phyloP scores from a whole-genome alignment of 2,329 filamentous ascomycete genomes.

The Geosmithia morbida region DNA sequence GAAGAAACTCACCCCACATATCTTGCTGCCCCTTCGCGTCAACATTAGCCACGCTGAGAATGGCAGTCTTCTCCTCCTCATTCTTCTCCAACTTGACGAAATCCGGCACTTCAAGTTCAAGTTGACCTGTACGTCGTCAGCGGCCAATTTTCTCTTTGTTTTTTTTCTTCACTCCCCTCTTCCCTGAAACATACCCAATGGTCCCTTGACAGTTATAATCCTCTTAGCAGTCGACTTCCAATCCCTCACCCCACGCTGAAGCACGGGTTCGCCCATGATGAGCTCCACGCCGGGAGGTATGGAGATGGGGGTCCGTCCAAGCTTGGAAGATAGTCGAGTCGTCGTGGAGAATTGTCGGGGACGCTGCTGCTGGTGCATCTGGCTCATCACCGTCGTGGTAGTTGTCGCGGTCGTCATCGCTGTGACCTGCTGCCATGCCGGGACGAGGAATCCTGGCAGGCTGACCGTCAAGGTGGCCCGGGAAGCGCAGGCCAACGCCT shows the following conservation, averaged over 20 bases:
- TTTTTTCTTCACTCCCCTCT: too few relatives aligned
- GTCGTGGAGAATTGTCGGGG: slow-evolving; percentile 54
- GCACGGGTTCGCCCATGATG: slow-evolving; percentile 46
- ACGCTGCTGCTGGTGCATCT: neutral
- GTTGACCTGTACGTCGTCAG: slow-evolving; percentile 39
- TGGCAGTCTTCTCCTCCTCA: slow-evolving; percentile 43
- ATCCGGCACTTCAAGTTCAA: slow-evolving; percentile 64
- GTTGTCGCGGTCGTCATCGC: neutral
- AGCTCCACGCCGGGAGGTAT: slow-evolving; percentile 77
- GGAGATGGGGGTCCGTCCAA: slow-evolving; percentile 68
- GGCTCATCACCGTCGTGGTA: slow-evolving; percentile 3
- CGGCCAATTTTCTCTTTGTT: too few relatives aligned
- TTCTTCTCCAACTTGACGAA: slow-evolving; percentile 65
- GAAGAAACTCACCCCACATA: slow-evolving; percentile 99
- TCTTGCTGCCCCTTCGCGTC: slow-evolving; percentile 62
- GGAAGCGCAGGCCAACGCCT: slow-evolving; percentile 31
- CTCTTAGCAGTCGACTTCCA: slow-evolving; percentile 43
- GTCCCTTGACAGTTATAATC: slow-evolving; percentile 1
- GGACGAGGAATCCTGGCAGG: slow-evolving; percentile 60
- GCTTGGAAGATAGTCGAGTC: slow-evolving; percentile 56
- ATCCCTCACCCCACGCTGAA: slow-evolving; percentile 39
- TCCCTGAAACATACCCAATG: neutral
- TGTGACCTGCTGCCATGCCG: slow-evolving; percentile 49
- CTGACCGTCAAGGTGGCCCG: slow-evolving; percentile 34
- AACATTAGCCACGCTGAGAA: slow-evolving; percentile 55